These are phyloP conservation scores for Bretschneidera sinensis DNA, from an alignment of 345 rosid genomes.

Conservation along the genomic window DNA sequence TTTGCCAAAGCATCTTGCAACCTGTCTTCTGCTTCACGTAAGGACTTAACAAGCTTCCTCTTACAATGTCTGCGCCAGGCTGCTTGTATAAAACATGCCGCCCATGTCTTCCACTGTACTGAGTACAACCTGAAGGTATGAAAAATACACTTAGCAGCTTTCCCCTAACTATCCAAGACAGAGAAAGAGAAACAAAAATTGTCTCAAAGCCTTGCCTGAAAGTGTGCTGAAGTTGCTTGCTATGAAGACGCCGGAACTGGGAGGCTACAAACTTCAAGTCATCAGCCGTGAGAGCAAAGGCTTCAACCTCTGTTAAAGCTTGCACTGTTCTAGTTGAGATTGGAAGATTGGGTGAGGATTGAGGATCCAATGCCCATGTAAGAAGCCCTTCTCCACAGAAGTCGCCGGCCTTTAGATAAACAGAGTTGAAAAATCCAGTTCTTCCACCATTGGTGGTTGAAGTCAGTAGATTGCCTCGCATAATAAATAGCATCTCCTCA, in stretches of 20 bases:
- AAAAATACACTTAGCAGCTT: too few species aligned
- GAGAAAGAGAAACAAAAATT: too few species aligned
- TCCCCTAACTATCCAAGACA: too few species aligned
- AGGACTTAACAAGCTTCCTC: conserved; percentile 42
- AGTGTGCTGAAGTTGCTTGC: conserved; percentile 58
- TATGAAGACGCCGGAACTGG: conserved; percentile 63
- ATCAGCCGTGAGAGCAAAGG: conserved; percentile 58
- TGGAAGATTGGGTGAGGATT: conserved; percentile 50
- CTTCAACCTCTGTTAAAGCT: conserved; percentile 64
- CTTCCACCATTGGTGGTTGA: conserved; percentile 70
- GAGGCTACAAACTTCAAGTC: conserved; percentile 64
- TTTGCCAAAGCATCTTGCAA: conserved; percentile 33
- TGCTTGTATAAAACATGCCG: conserved; percentile 76
- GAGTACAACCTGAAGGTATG: conserved; percentile 57
- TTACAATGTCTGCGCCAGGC: conserved; percentile 67
- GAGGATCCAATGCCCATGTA: conserved; percentile 71
- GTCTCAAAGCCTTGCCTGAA: conserved; percentile 43
- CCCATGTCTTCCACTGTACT: conserved; percentile 82
- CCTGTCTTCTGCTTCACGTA: conserved; percentile 48
- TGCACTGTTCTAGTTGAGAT: conserved; percentile 61
- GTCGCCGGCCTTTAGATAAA: conserved; percentile 50
- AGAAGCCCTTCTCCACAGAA: conserved; percentile 81
- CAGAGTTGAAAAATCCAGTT: conserved; percentile 57
- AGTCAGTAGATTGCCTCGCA: conserved; percentile 48
- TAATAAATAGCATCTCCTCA: conserved; percentile 69